Conservation (phyloP, 2,329 filamentous ascomycete genomes). For the Trichoderma guizhouense region DNA sequence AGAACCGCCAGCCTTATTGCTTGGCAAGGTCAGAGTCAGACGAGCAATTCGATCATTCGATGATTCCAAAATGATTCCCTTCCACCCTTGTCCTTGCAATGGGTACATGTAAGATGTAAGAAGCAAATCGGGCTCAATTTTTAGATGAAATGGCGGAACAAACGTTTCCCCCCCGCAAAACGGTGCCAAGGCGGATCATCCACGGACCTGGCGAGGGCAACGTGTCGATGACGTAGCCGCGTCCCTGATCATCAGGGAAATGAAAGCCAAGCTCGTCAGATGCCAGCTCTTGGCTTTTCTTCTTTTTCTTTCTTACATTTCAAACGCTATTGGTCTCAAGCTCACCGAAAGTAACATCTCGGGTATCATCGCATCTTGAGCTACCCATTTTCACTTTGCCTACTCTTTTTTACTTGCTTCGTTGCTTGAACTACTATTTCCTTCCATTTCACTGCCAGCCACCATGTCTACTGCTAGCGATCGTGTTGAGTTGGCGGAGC, state of each 20-base stretch:
- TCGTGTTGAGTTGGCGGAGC: not conserved
- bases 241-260: slow-evolving; percentile 5
- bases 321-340: not conserved
- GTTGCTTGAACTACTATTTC: not conserved
- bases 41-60: not conserved
- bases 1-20: not conserved
- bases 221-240: slow-evolving; percentile 10
- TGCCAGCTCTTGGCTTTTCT: not conserved
- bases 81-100: not conserved
- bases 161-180: not conserved
- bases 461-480: slow-evolving; percentile 1
- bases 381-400: not conserved
- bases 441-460: not conserved
- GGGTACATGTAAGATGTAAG: not conserved
- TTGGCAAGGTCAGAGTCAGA: not conserved
- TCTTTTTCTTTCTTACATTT: not conserved
- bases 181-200: not conserved
- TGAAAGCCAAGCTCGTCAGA: not conserved
- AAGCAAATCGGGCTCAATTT: not conserved
- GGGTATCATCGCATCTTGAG: not conserved
- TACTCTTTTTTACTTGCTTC: not conserved
- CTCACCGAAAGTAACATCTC: not conserved
- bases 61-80: not conserved
- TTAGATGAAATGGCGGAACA: not conserved
- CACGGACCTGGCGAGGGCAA: not conserved